A percentile compares a stretch with the other conserved stretches of the same genome.
Conservation (phyloP, 2,329 filamentous ascomycete genomes). For the Cladosporium sp. region DNA sequence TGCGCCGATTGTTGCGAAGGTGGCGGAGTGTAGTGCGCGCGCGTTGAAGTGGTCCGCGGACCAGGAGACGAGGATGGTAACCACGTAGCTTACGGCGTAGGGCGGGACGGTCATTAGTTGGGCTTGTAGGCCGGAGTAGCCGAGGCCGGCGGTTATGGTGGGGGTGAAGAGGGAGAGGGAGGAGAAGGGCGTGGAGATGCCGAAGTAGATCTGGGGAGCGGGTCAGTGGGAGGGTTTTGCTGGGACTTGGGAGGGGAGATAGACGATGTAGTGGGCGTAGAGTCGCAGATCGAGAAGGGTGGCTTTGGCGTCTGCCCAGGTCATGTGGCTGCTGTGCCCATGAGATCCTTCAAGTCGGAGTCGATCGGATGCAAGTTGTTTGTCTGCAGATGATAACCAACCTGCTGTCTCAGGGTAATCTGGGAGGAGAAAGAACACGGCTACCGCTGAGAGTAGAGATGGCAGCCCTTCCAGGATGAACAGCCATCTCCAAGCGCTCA, state of each 20-base stretch:
- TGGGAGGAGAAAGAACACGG: conserved; percentile 50
- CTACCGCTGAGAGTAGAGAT: conserved; percentile 46
- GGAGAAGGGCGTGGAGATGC: conserved; percentile 33
- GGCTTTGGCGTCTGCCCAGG: conserved; percentile 41
- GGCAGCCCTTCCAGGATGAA: conserved; percentile 55
- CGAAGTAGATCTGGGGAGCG: conserved; percentile 41
- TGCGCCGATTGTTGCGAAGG: conserved; percentile 46
- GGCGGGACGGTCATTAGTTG: conserved; percentile 31
- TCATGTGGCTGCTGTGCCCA: conserved; percentile 39
- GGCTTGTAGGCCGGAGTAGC: conserved; percentile 49
- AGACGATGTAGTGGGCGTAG: conserved; percentile 47
- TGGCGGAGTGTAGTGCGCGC: conserved; percentile 47
- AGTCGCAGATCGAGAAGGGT: conserved; percentile 46
- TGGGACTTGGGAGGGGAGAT: not conserved
- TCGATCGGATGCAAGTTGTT: conserved; percentile 35
- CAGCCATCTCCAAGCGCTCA: conserved; percentile 59
- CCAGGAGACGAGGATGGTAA: conserved; percentile 43
- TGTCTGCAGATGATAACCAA: conserved; percentile 37
- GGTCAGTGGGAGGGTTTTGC: not conserved
- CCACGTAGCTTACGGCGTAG: conserved; percentile 35
- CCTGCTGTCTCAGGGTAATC: conserved; percentile 47
- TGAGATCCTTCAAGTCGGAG: conserved; percentile 39
- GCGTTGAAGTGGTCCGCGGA: conserved; percentile 59
- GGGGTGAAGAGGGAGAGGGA: conserved; percentile 24
- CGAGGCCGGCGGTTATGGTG: conserved; percentile 56